Evolutionary conservation across 371 early-diverging fungal genomes (phyloP), one percentile per base, ranked within the genome.

Genomic region (Caulochytrium protostelioides): DNA sequence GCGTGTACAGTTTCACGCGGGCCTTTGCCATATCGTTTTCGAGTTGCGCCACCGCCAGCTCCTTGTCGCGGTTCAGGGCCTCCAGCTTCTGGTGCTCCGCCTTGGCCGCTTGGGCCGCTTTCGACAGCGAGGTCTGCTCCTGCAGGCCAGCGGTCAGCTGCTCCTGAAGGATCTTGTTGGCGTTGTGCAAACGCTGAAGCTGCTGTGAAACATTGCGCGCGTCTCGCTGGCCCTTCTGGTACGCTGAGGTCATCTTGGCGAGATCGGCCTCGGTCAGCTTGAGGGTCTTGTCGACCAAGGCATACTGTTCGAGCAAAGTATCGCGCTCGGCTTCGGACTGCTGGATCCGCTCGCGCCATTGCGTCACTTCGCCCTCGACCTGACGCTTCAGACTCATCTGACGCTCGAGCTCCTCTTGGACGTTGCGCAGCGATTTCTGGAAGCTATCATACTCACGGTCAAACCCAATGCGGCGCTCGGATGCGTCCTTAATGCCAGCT

Each of bases 121-220:
- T 66, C 32, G 56, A 52, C 18, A 64, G 46, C n/a, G 49, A 42
- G 3, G 57, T 30, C 41, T 66, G 65, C 21, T 35, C 38, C 34
- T 66, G 62, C 14, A 66, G 49, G 27, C 54, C 44, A 32, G 62
- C 63, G 39, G 55, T 55, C 22, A 65, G 51, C 24, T 67, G 61
- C 22, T 30, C 27, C 27, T 59, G 57, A n/a, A 59, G 30, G 28
- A 57, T 59, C 21, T 49, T 43, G 6, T 34, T 47, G 8, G 33
- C 30, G 5, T 21, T 3, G 4, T 2, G 2, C 28, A 20, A 32
- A 25, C 3, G 17, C 20, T 39, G 41, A 18, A 38, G 10, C 17
- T 39, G 20, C 14, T 39, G 10, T 39, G 12, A 7, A 32, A 30
- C 17, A 10, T 21, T 4, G 3, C 9, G n/a, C 10, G 14, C 19